These are phyloP conservation scores for Boletellus sp. DNA, from an alignment of 768 basidiomycete genomes.

Conservation along the genomic window DNA sequence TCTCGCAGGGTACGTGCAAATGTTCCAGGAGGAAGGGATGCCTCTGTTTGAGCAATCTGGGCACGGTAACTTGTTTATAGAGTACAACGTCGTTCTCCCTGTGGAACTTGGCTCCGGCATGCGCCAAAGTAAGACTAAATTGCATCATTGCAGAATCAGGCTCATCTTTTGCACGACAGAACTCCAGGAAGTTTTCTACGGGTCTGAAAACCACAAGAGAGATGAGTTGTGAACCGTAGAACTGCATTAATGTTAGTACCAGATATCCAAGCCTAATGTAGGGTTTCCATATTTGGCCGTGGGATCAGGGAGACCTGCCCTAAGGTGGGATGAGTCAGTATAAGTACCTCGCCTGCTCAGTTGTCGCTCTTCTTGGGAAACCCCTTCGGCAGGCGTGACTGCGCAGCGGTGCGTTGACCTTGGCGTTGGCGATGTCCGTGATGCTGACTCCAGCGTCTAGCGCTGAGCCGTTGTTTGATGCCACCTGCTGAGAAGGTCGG, in stretches of 20 bases:
- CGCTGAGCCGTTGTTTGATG: constrained; percentile 19
- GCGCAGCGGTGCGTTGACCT: constrained; percentile 6
- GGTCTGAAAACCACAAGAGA: constrained; percentile 28
- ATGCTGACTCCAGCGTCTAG: constrained; percentile 7
- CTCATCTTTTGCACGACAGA: constrained; percentile 38
- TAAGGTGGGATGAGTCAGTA: constrained; percentile 13
- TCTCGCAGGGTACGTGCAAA: constrained; percentile 75
- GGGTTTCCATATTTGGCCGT: constrained; percentile 14
- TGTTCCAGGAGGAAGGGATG: constrained; percentile 87
- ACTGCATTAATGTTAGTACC: background rate
- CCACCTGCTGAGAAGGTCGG: constrained; percentile 9
- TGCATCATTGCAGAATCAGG: background rate
- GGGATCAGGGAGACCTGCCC: constrained; percentile 29
- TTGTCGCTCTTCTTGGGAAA: constrained; percentile 20
- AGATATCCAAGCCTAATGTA: constrained; percentile 1
- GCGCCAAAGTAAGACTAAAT: constrained; percentile 63
- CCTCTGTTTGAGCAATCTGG: constrained; percentile 55
- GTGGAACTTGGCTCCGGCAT: constrained; percentile 61
- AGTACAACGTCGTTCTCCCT: constrained; percentile 92
- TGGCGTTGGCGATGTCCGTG: background rate
- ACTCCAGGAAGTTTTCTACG: constrained; percentile 51
- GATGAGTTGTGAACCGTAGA: constrained; percentile 38
- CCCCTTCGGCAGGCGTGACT: constrained; percentile 29
- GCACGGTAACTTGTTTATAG: constrained; percentile 84
- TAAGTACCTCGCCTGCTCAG: constrained; percentile 5